phyloP scores from a whole-genome alignment of 164 flowering plant species.

The Saururus chinensis region DNA sequence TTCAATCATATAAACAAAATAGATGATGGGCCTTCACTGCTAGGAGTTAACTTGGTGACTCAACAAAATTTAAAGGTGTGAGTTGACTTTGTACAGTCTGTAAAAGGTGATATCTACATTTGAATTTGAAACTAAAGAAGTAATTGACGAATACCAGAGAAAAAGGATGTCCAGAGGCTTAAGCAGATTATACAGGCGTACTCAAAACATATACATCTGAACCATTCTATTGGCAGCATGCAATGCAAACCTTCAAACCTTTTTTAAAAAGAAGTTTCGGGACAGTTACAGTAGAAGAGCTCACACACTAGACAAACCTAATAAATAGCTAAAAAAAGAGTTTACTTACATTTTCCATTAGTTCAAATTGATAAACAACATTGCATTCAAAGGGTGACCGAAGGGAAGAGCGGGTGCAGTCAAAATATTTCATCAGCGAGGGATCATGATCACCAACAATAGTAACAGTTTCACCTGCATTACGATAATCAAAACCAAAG shows the following conservation, averaged over 20 bases:
- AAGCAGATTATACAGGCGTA: no score
- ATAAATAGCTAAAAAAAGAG: neutral
- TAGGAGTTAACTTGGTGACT: no score
- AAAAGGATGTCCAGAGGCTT: no score
- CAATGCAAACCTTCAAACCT: neutral
- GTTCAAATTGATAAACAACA: slow-evolving; percentile 94
- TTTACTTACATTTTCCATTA: slow-evolving; percentile 90
- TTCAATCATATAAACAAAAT: no score
- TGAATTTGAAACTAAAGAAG: no score
- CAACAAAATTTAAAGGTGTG: no score
- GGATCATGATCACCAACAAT: slow-evolving; percentile 94
- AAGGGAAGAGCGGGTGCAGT: slow-evolving; percentile 83
- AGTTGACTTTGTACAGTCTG: no score
- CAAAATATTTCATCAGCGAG: slow-evolving; percentile 79
- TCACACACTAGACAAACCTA: neutral
- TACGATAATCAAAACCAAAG: neutral
- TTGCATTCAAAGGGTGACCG: slow-evolving; percentile 91
- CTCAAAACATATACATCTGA: no score
- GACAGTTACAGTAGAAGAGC: neutral
- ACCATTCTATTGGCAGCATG: no score
- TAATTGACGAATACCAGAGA: no score
- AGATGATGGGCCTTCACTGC: no score
- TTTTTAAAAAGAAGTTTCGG: neutral
- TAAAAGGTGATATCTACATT: no score
- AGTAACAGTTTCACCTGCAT: slow-evolving; percentile 87